Base-by-base conservation (phyloP, 345 rosid genomes). In the Carallia pectinifolia region DNA sequence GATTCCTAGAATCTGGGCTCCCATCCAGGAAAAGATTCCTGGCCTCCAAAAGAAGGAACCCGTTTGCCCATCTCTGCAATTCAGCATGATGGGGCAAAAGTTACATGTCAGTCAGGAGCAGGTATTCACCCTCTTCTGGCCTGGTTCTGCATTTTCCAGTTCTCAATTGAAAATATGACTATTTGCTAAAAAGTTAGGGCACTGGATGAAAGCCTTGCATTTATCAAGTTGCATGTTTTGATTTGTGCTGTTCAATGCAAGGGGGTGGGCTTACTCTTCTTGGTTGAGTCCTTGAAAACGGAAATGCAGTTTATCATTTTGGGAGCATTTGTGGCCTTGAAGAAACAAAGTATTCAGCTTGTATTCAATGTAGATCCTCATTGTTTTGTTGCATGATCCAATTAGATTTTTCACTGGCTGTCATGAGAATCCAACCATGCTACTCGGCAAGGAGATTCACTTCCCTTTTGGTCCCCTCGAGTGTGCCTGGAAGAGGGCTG, bases 21-120 rank as follows among this genome's bases (percentile, higher is more conserved):
- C 96, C 63, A 48, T 77, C 53, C 87, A 69, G 58, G 87, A 81
- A 65, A 81, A 68, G 61, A 72, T 87, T 64, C 91, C 86, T n/a
- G 89, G 95, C 59, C 79, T 68, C 68, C 90, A 71, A 58, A 84
- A 92, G 71, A 89, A 89, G 86, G 95, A 87, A 68, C 95, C 95
- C 56, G 79, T 89, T 82, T 89, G 92, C 80, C 92, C 87, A 69
- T 87, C 84, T 76, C 69, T 89, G 72, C 92, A 89, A 50, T 89
- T 89, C 78, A 89, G 95, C 81, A 79, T 89, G 65, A 87, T 89
- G 92, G 95, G 92, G 53, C 90, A 80, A 76, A 89, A 87, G 73
- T 86, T 89, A 69, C 87, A 80, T 64, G 82, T 87, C 77, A 82
- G 90, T 73, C 90, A 79, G 75, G 92, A 87, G 80, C 95, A 89